A percentile compares a stretch with the other conserved stretches of the same genome.
phyloP scores from a whole-genome alignment of 2,329 filamentous ascomycete genomes.

The Lomentospora prolificans region DNA sequence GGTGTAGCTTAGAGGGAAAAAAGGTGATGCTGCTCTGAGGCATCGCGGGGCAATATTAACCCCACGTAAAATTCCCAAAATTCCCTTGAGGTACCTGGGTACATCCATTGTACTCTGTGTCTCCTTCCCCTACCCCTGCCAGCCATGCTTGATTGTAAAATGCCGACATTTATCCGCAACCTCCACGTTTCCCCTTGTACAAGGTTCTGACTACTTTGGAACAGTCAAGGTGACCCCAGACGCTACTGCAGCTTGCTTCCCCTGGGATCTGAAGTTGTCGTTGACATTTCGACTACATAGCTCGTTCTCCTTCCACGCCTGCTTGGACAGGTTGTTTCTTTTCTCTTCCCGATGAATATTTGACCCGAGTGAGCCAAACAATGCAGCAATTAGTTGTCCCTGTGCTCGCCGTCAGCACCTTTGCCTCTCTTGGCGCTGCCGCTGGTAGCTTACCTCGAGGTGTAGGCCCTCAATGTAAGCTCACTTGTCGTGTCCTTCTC shows the following conservation, averaged over 20 bases:
- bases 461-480: slow-evolving; percentile 85
- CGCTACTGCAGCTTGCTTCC: too few relatives aligned
- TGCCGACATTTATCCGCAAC: slow-evolving; percentile 1
- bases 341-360: slow-evolving; percentile 4
- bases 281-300: not conserved
- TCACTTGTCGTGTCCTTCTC: not conserved
- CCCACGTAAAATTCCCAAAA: too few relatives aligned
- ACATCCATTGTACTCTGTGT: not conserved
- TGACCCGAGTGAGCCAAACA: slow-evolving; percentile 10
- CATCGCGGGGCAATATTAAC: not conserved
- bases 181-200: slow-evolving; percentile 6
- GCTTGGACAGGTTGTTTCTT: slow-evolving; percentile 4
- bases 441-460: slow-evolving; percentile 66
- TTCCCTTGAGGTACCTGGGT: not conserved
- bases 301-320: not conserved
- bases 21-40: not conserved
- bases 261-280: not conserved
- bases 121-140: not conserved
- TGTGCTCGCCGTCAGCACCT: slow-evolving; percentile 38
- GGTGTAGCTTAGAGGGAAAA: too few relatives aligned
- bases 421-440: slow-evolving; percentile 46
- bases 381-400: slow-evolving; percentile 36
- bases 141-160: not conserved
- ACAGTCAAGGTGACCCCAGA: too few relatives aligned
- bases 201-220: not conserved